Evolutionary conservation across 495 filamentous ascomycete species (phyloP), one percentile per base, ranked within the genome.

Genomic region (Penicillium maclennaniae): DNA sequence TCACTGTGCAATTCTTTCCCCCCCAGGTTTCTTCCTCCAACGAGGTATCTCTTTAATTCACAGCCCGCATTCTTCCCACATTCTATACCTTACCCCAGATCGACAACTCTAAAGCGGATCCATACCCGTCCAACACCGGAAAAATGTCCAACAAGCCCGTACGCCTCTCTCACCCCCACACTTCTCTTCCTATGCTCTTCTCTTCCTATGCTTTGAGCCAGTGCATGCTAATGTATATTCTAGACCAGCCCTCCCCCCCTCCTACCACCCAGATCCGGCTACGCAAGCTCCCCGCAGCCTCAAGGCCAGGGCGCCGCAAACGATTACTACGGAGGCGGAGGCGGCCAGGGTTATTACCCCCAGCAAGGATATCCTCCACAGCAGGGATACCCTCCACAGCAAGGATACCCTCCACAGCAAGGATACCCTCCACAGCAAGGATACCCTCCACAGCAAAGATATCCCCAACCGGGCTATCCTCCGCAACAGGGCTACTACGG

Each of bases 91-190:
- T 38, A 49, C 27, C 45, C 40, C 49, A 49, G 41, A 43, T 51
- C 55, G 17, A 27, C 41, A 34, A 27, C n/a, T 14, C 40, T 17
- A 37, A 31, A 41, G 40, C 44, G 40, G 44, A 31, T 53, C 51
- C 51, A 51, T 51, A 38, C 38, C 45, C 20, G 37, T 7, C 20
- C 39, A 21, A 25, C 27, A 16, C 27, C 17, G n/a, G n/a, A 19
- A 56, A 53, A 23, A 73, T 70, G 68, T 67, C 68, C 37, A 71
- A 69, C 57, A 74, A 74, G 55, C 71, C 71, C 4, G 71, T 74
- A 42, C 42, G 53, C 44, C 27, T 8, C 43, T 37, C 40, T 38
- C 46, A 15, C 21, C 38, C 43, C 40, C n/a, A 20, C 45, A 7
- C n/a, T 42, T 39, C 40, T 21, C 31, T 14, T 14, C 14, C 8